Conservation (phyloP, 2,329 filamentous ascomycete species). For the Ascochyta rabiei region DNA sequence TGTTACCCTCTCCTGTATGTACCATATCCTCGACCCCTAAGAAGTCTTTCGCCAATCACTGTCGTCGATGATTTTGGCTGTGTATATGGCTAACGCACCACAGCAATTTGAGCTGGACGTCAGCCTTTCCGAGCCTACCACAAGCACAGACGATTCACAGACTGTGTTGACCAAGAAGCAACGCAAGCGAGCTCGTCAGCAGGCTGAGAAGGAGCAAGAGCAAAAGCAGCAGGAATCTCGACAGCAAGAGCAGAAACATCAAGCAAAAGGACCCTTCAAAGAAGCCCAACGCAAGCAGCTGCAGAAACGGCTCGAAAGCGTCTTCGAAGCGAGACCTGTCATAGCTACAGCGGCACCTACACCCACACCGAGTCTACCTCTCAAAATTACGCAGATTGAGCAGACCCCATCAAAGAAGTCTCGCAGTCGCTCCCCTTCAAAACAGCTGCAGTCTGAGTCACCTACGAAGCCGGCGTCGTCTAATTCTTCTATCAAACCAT, state of each 20-base stretch:
- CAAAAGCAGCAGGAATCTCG: conserved; percentile 14
- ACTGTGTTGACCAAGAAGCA: conserved; percentile 33
- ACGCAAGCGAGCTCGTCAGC: conserved; percentile 34
- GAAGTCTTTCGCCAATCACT: not conserved
- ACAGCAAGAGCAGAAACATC: conserved; percentile 16
- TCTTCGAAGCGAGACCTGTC: conserved; percentile 2
- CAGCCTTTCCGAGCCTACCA: not conserved
- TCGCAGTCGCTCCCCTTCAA: conserved; percentile 11
- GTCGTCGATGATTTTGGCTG: not conserved
- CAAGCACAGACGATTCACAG: conserved; percentile 3
- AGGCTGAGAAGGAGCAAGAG: conserved; percentile 31
- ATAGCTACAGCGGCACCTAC: not conserved
- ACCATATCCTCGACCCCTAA: not conserved
- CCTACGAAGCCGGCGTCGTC: not conserved
- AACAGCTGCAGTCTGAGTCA: not conserved
- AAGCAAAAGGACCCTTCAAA: conserved; percentile 14
- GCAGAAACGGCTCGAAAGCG: conserved; percentile 12
- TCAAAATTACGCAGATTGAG: not conserved
- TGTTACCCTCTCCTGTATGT: conserved; percentile 25
- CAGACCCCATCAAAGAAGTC: conserved; percentile 11
- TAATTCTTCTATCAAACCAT: not conserved
- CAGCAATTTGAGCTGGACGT: conserved; percentile 3
- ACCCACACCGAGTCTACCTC: not conserved
- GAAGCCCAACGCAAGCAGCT: conserved; percentile 16
- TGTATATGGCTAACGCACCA: not conserved